Base-by-base conservation (phyloP, 805 yeast species). In the Aciculoconidium aculeatum region DNA sequence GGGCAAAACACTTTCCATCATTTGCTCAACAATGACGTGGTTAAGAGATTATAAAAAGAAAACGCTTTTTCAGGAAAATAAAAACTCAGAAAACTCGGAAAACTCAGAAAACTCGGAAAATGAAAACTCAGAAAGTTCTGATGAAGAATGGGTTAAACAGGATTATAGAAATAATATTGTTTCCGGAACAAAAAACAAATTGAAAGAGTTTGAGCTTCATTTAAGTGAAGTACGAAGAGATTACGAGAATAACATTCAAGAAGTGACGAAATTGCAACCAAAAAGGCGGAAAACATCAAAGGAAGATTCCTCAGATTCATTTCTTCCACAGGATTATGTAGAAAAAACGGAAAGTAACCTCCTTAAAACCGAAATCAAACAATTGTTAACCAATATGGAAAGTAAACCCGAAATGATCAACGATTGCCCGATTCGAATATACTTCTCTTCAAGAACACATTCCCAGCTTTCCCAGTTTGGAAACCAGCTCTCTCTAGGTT, bases 21-120 rank as follows among this genome's bases (percentile, higher is more conserved):
- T 90, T 3, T 90, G 96, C 49, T 74, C 94, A 0, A 64, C 90
- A 0, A 68, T 88, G 71, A 74, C 88, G 0, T 88, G 95, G 95
- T 60, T 88, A 18, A 53, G 90, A 33, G 65, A 72, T 12, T 54
- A 67, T 39, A 72, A 72, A 36, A 42, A 48, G 12, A 41, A 32
- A 10, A 25, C 37, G 8, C 25, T 34, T 1, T 40, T 37, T 12
- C 20, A 23, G 9, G 32, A 11, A 11, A 9, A 4, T 17, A 15
- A 11, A 6, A 17, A 7, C 7, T 15, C 31, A 9, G 32, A 26
- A 11, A 20, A 11, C 8, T 17, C 18, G 6, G 32, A 25, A 6
- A 31, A 29, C 6, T 36, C 31, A 6, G 33, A 30, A 2, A 66
- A 58, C 2, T 58, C 55, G n/a, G 32, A 29, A 6, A 36, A 32